These are phyloP conservation scores for Termitomyces sp. DNA, from an alignment of 768 basidiomycete genomes.

Conservation along the genomic window DNA sequence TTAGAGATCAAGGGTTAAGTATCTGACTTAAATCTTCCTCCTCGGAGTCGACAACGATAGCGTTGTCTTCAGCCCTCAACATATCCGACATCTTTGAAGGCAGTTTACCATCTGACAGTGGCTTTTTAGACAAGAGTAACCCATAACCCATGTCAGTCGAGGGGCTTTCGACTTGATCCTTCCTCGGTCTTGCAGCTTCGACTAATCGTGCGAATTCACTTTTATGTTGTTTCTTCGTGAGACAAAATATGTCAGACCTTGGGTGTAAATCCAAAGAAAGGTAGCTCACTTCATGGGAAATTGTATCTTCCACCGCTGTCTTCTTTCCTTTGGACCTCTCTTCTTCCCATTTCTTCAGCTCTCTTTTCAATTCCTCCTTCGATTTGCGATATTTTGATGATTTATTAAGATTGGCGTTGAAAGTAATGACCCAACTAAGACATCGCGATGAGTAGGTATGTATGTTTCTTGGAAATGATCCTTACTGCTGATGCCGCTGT, in stretches of 20 bases:
- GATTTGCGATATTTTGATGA: conserved; percentile 38
- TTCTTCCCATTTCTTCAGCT: conserved; percentile 58
- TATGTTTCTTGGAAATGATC: conserved; percentile 6
- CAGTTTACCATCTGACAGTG: background rate
- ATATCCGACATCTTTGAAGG: background rate
- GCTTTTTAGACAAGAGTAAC: conserved; percentile 7
- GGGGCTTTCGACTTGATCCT: background rate
- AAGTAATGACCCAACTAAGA: conserved; percentile 64
- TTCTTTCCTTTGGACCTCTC: conserved; percentile 37
- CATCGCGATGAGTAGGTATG: background rate
- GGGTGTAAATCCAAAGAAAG: background rate
- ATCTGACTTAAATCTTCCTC: conserved; percentile 18
- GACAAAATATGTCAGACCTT: background rate
- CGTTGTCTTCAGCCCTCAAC: conserved; percentile 12
- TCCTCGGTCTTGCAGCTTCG: conserved; percentile 26
- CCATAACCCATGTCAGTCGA: background rate
- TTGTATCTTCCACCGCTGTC: conserved; percentile 31
- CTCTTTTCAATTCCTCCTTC: conserved; percentile 39
- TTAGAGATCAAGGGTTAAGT: background rate
- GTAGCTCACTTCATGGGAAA: conserved; percentile 32
- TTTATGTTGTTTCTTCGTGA: conserved; percentile 32
- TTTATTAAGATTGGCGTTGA: conserved; percentile 69
- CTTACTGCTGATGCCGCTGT: conserved; percentile 56
- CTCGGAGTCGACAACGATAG: conserved; percentile 32
- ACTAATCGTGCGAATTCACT: conserved; percentile 35